Evolutionary conservation across 192 early-diverging fungal genomes (phyloP), one percentile per base, ranked within the genome.

Genomic region (Coemansia biformis): DNA sequence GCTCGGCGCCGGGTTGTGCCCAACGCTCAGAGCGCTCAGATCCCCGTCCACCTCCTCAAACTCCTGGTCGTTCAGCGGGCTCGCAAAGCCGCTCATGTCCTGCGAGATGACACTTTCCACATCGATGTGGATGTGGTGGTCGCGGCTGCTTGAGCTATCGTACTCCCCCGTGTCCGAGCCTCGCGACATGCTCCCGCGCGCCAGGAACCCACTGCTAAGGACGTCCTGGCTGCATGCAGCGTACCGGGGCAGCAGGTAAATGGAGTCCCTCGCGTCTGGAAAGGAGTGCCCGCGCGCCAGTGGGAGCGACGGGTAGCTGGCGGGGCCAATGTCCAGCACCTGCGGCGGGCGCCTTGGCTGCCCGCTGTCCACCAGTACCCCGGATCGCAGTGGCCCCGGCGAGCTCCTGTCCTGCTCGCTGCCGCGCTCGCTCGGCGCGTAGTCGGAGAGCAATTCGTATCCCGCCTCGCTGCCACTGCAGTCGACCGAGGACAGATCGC

Each of bases 101-200:
- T 69, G 66, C 15, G 66, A 69, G 15, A 69, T 62, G 8, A 62
- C 66, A 37, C 59, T 62, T 1, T 46, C 50, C 11, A 24, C 36
- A 5, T 60, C 65, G 2, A 43, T 36, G 14, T 51, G 24, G 24
- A 39, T 30, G 4, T n/a, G 24, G 16, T 43, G n/a, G 8, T 42
- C 52, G 33, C 39, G 55, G 12, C 38, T 39, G 22, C 60, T 57
- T 32, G 12, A n/a, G 33, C 8, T 8, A 11, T 34, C 33, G 24
- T 26, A 2, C 6, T 2, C 24, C 2, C 2, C 6, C 24, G 24
- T 5, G 24, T 2, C 24, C 2, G 6, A 26, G 3, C 6, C 24
- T 26, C 6, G 33, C 33, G 2, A 21, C 6, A 36, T 21, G 30
- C 5, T 24, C 33, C 32, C 22, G 30, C 8, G 33, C 32, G 13